Conservation (phyloP, 805 yeast species). For the Millerago galiae region DNA sequence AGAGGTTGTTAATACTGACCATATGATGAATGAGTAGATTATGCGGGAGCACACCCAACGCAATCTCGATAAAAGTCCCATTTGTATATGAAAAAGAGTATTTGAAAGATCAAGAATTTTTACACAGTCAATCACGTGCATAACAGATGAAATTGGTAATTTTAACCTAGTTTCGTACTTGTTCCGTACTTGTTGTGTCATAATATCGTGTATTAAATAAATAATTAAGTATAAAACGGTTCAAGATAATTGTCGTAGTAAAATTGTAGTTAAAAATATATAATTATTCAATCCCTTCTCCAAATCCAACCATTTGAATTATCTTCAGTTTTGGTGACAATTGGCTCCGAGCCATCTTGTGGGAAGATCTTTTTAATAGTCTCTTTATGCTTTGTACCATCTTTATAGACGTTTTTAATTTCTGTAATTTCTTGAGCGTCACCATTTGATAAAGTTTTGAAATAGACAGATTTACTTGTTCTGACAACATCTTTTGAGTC, state of each 20-base stretch:
- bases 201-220: too few relatives aligned
- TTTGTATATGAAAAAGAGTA: too few relatives aligned
- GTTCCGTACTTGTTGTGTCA: too few relatives aligned
- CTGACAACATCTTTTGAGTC: constrained; percentile 27
- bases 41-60: not conserved
- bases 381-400: constrained; percentile 35
- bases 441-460: constrained; percentile 36
- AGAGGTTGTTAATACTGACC: not conserved
- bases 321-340: constrained; percentile 10
- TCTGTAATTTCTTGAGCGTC: constrained; percentile 35
- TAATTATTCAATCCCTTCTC: constrained; percentile 12
- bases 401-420: constrained; percentile 31
- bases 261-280: not conserved
- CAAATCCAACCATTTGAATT: constrained; percentile 18
- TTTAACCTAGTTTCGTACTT: too few relatives aligned
- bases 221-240: too few relatives aligned
- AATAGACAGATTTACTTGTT: constrained; percentile 30
- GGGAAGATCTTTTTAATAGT: constrained; percentile 34
- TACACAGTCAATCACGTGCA: too few relatives aligned
- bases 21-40: not conserved
- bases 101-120: too few relatives aligned
- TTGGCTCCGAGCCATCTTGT: constrained; percentile 30
- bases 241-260: not conserved
- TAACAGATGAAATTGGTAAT: too few relatives aligned
- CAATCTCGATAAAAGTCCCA: not conserved